Conservation (phyloP, 148 eudicot species). For the Nepenthes mirabilis region DNA sequence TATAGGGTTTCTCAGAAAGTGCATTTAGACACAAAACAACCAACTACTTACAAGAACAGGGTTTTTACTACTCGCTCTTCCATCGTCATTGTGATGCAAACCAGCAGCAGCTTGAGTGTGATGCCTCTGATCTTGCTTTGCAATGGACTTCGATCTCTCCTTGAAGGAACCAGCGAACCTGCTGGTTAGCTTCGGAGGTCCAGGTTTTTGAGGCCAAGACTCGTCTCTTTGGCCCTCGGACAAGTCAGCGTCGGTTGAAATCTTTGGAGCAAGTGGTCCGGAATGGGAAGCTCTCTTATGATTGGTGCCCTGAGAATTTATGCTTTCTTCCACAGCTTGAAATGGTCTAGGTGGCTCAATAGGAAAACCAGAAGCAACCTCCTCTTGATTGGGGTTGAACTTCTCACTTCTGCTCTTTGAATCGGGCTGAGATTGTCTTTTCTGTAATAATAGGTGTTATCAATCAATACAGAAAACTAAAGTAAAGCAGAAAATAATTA, state of each 20-base stretch:
- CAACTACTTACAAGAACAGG: constrained; percentile 59
- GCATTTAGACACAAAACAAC: not conserved
- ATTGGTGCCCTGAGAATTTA: constrained; percentile 24
- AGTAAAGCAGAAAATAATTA: not conserved
- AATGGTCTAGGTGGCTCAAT: constrained; percentile 81
- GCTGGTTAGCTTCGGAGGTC: constrained; percentile 42
- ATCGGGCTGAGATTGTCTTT: constrained; percentile 49
- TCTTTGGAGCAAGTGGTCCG: constrained; percentile 69
- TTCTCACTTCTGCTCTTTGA: constrained; percentile 89
- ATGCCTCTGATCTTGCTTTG: constrained; percentile 36
- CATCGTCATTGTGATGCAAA: constrained; percentile 43
- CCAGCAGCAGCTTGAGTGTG: constrained; percentile 17
- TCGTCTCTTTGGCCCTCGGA: constrained; percentile 50
- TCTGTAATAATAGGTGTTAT: constrained; percentile 22
- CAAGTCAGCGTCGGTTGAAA: constrained; percentile 43
- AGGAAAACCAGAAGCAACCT: constrained; percentile 86
- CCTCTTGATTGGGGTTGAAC: constrained; percentile 82
- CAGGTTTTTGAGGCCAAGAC: constrained; percentile 30
- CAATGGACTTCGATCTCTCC: constrained; percentile 40
- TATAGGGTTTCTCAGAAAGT: too few species aligned
- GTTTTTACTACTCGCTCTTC: constrained; percentile 43
- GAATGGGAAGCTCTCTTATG: constrained; percentile 85
- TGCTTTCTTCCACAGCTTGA: constrained; percentile 41
- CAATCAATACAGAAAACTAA: not conserved
- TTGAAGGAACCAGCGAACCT: constrained; percentile 83